Evolutionary conservation across 331 rosid species (phyloP).

Genomic region (Spiraea crenata): DNA sequence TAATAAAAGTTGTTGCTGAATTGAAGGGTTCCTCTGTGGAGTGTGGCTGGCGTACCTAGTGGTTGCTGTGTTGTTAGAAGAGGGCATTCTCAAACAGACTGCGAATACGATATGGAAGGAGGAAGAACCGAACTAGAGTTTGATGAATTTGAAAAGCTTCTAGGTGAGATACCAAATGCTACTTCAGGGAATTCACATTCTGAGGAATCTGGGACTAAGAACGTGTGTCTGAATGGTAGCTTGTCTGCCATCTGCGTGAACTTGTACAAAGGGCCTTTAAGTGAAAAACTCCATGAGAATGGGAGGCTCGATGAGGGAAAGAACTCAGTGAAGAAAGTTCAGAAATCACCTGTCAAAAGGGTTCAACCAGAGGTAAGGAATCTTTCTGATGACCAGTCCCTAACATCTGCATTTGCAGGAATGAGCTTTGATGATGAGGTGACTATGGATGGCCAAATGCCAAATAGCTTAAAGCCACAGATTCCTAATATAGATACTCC

Average conservation of each 20-base stretch:
- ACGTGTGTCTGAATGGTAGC: slow-evolving; percentile 10
- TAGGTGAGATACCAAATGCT: slow-evolving; percentile 50
- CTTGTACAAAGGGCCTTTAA: slow-evolving; percentile 26
- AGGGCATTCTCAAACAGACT: background rate
- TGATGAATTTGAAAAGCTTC: slow-evolving; percentile 48
- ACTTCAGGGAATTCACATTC: slow-evolving; percentile 38
- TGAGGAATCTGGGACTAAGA: slow-evolving; percentile 27
- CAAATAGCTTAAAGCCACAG: slow-evolving; percentile 25
- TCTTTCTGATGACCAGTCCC: slow-evolving; percentile 35
- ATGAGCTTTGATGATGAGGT: slow-evolving; percentile 25
- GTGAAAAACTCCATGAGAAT: slow-evolving; percentile 19
- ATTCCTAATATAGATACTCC: slow-evolving; percentile 22
- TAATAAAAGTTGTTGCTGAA: background rate
- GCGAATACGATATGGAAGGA: slow-evolving; percentile 31
- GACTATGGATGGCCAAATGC: slow-evolving; percentile 20
- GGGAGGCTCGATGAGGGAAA: slow-evolving; percentile 31
- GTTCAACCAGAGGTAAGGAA: slow-evolving; percentile 26
- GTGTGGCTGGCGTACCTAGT: slow-evolving; percentile 2
- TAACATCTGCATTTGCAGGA: slow-evolving; percentile 40
- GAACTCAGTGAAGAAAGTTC: slow-evolving; percentile 28
- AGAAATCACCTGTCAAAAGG: slow-evolving; percentile 23
- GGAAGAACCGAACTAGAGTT: slow-evolving; percentile 32
- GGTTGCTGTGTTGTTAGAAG: slow-evolving; percentile 17
- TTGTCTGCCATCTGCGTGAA: slow-evolving; percentile 25
- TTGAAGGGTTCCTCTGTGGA: slow-evolving; percentile 17